These are phyloP conservation scores for Theileria equi DNA, from an alignment of 169 alveolate species.

Conservation along the genomic window DNA sequence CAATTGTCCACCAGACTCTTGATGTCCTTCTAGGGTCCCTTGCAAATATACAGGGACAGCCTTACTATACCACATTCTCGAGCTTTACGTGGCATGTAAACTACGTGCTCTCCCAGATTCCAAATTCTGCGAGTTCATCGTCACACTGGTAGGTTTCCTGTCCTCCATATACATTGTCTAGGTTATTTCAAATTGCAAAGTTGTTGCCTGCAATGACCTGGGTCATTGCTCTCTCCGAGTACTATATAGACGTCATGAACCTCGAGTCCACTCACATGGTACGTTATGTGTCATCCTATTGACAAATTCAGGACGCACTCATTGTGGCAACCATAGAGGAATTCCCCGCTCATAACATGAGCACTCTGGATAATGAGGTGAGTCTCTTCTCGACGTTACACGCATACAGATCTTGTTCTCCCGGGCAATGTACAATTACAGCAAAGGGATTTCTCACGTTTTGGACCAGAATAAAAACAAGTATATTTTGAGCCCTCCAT, in stretches of 20 bases:
- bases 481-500: constrained; percentile 25
- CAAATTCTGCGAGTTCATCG: neutral
- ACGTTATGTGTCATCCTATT: neutral
- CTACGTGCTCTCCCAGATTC: neutral
- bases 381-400: neutral
- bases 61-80: too few relatives aligned
- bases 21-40: neutral
- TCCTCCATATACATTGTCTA: neutral
- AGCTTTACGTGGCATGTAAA: neutral
- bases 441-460: constrained; percentile 30
- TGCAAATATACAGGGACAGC: constrained; percentile 1
- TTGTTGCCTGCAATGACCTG: constrained; percentile 23
- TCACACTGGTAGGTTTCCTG: neutral
- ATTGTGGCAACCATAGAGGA: neutral
- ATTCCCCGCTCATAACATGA: constrained; percentile 16
- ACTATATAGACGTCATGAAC: constrained; percentile 29
- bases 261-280: constrained; percentile 50
- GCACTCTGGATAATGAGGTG: constrained; percentile 12
- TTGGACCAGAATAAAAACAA: constrained; percentile 7
- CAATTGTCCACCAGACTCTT: neutral
- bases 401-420: constrained; percentile 15
- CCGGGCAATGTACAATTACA: constrained; percentile 41
- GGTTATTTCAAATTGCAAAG: constrained; percentile 4
- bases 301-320: constrained; percentile 4
- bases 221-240: constrained; percentile 36